Percentiles rank a stretch among this genome's conserved stretches.
Conservation (phyloP, 2,329 filamentous ascomycete genomes). For the Hymenoscyphus salicellus region DNA sequence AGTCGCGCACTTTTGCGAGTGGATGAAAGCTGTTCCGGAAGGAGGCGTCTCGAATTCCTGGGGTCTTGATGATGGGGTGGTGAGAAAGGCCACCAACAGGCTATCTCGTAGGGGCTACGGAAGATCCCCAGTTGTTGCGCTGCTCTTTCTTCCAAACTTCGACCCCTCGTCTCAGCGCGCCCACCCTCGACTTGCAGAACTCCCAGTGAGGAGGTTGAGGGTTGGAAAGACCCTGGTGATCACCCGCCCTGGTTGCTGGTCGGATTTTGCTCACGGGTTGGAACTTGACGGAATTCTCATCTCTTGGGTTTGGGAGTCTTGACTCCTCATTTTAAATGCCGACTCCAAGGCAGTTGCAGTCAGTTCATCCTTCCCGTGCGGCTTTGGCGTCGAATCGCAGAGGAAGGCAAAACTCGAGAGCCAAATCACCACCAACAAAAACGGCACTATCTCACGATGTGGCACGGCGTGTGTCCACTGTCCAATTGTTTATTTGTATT, state of each 20-base stretch:
- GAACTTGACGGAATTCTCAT: not conserved
- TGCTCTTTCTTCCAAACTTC: not conserved
- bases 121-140: not conserved
- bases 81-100: conserved; percentile 1
- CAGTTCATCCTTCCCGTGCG: not conserved
- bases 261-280: not conserved
- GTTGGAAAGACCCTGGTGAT: not conserved
- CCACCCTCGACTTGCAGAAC: not conserved
- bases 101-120: not conserved
- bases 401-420: not conserved
- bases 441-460: not conserved
- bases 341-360: not conserved
- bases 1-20: not conserved
- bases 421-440: not conserved
- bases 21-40: not conserved
- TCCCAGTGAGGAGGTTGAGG: not conserved
- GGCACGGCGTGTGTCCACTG: not conserved
- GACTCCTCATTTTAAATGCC: too few species aligned
- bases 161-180: not conserved
- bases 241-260: not conserved
- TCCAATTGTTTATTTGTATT: not conserved
- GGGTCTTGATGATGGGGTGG: not conserved
- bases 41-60: not conserved
- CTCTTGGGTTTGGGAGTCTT: not conserved
- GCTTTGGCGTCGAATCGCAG: not conserved